Evolutionary conservation across 164 flowering plant species (phyloP).

Genomic region (Piper longum): DNA sequence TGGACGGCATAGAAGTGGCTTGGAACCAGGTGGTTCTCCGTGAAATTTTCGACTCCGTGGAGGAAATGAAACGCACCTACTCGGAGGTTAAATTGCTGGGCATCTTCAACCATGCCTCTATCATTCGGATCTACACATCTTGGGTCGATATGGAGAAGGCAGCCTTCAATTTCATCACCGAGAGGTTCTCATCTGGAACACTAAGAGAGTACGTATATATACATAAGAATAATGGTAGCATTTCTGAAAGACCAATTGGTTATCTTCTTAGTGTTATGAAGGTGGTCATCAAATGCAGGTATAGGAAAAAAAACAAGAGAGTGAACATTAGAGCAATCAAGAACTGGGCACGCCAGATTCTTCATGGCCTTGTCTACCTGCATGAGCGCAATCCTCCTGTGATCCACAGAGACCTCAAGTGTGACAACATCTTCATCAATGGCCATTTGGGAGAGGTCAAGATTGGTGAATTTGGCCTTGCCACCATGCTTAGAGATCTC

Average conservation of each 20-base stretch:
- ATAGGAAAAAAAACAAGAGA: slow-evolving; percentile 39
- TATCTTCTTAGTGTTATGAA: no score
- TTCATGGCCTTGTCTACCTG: slow-evolving; percentile 60
- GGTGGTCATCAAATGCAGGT: slow-evolving; percentile 25
- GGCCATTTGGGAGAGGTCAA: slow-evolving; percentile 91
- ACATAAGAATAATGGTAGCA: no score
- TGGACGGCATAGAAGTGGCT: slow-evolving; percentile 77
- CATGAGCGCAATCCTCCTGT: slow-evolving; percentile 82
- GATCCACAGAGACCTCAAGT: slow-evolving; percentile 94
- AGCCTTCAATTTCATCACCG: slow-evolving; percentile 91
- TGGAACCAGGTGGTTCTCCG: slow-evolving; percentile 69
- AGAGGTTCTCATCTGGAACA: slow-evolving; percentile 88
- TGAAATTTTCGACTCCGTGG: slow-evolving; percentile 50
- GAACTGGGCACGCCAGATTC: slow-evolving; percentile 86
- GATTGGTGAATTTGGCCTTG: slow-evolving; percentile 87
- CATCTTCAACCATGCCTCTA: slow-evolving; percentile 54
- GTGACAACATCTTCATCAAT: slow-evolving; percentile 89
- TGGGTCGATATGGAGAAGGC: slow-evolving; percentile 55
- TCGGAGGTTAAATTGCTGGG: slow-evolving; percentile 84
- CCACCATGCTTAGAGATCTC: slow-evolving; percentile 57
- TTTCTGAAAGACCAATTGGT: no score
- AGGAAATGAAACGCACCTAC: slow-evolving; percentile 55
- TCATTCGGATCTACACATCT: slow-evolving; percentile 45
- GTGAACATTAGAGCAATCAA: slow-evolving; percentile 62
- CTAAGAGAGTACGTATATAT: slow-evolving; percentile 52